Conservation (phyloP, 2,329 filamentous ascomycete genomes). For the Tolypocladium paradoxum region DNA sequence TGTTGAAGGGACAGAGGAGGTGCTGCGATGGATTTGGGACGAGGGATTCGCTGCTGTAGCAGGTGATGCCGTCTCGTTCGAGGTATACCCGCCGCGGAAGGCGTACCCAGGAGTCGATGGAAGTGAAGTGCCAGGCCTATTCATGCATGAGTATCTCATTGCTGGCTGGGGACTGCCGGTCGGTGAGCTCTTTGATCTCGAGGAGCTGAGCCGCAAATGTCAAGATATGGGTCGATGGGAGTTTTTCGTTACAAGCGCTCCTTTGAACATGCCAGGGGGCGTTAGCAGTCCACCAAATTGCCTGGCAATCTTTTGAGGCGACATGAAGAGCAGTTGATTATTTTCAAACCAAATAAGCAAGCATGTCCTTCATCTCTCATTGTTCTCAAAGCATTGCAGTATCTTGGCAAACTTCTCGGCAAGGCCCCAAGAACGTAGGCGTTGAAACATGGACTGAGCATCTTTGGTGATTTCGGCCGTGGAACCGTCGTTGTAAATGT, state of each 20-base stretch:
- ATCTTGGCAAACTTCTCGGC: slow-evolving; percentile 19
- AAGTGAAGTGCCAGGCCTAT: slow-evolving; percentile 11
- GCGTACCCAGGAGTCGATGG: slow-evolving; percentile 13
- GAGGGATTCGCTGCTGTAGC: slow-evolving; percentile 34
- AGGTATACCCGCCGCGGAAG: slow-evolving; percentile 23
- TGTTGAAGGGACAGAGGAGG: slow-evolving; percentile 17
- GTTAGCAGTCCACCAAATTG: slow-evolving; percentile 34
- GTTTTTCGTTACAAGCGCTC: slow-evolving; percentile 38
- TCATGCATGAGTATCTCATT: slow-evolving; percentile 35
- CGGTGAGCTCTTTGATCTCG: slow-evolving; percentile 24
- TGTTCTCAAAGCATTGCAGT: slow-evolving; percentile 7
- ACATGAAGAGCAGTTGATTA: neutral
- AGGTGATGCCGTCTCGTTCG: slow-evolving; percentile 30
- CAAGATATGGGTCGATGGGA: slow-evolving; percentile 36
- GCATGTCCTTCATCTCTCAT: neutral
- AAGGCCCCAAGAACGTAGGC: slow-evolving; percentile 14
- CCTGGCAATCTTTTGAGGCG: slow-evolving; percentile 28
- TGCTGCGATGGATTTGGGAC: slow-evolving; percentile 35
- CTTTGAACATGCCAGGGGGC: slow-evolving; percentile 35
- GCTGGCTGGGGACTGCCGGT: slow-evolving; percentile 37
- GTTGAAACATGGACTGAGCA: slow-evolving; percentile 13
- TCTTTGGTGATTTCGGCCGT: slow-evolving; percentile 11
- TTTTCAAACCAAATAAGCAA: neutral
- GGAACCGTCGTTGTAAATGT: slow-evolving; percentile 9
- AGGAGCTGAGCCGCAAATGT: slow-evolving; percentile 33